phyloP scores from a whole-genome alignment of 352 stramenopile species.

The Blastocystis sp. region DNA sequence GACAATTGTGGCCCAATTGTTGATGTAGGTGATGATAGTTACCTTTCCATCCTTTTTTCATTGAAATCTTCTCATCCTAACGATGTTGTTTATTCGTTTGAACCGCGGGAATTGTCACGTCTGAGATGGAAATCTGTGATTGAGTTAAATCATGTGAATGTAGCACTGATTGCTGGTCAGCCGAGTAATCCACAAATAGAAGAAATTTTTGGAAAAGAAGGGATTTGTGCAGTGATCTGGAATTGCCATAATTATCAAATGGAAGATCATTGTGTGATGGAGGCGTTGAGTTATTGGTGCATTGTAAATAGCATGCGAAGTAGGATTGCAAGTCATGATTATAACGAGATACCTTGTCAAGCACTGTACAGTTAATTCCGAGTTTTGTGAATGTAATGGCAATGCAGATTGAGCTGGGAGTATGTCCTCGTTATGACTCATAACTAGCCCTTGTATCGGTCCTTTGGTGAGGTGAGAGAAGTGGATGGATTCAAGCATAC shows the following conservation, averaged over 20 bases:
- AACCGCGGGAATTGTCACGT: background rate
- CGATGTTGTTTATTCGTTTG: background rate
- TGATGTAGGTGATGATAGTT: slow-evolving; percentile 17
- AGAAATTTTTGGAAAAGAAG: background rate
- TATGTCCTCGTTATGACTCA: background rate
- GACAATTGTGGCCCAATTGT: background rate
- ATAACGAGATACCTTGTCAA: background rate
- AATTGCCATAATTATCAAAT: slow-evolving; percentile 39
- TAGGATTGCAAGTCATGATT: background rate
- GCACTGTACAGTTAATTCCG: background rate
- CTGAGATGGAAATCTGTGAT: background rate
- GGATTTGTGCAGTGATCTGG: background rate
- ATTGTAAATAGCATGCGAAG: slow-evolving; percentile 3
- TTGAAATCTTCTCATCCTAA: background rate
- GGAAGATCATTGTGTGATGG: slow-evolving; percentile 46
- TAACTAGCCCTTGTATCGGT: background rate
- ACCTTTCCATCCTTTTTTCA: background rate
- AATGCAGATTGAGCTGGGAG: slow-evolving; percentile 16
- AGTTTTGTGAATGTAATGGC: slow-evolving; percentile 43
- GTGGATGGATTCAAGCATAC: slow-evolving; percentile 54
- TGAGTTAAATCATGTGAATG: background rate
- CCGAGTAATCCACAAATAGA: background rate
- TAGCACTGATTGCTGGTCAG: background rate
- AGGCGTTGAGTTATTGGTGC: slow-evolving; percentile 40
- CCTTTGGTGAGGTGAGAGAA: background rate